These are phyloP conservation scores for Colletotrichum acutatum DNA, from an alignment of 2,329 filamentous ascomycete genomes.

Conservation along the genomic window DNA sequence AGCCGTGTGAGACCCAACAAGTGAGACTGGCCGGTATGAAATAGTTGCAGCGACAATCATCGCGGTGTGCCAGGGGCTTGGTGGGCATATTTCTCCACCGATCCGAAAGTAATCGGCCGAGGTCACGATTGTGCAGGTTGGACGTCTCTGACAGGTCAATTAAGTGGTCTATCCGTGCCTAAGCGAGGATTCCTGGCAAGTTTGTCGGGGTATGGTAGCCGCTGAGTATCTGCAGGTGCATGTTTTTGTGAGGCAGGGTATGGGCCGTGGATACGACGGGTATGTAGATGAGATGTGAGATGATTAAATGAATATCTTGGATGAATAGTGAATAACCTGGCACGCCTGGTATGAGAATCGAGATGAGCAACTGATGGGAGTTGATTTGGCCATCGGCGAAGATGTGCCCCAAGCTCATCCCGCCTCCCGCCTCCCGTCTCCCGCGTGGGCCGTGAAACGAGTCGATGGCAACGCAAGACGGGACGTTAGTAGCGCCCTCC, in stretches of 20 bases:
- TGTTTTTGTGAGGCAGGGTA: background rate
- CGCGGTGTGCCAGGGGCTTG: background rate
- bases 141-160: background rate
- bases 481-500: conserved; percentile 5
- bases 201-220: conserved; percentile 12
- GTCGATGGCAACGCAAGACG: conserved; percentile 7
- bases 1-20: background rate
- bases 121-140: background rate
- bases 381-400: background rate
- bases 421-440: background rate
- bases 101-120: conserved; percentile 18
- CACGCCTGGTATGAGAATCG: background rate
- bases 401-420: background rate
- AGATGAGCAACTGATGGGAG: background rate
- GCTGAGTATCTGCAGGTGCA: background rate
- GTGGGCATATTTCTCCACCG: conserved; percentile 8
- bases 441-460: conserved; percentile 2
- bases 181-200: conserved; percentile 8
- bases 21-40: background rate
- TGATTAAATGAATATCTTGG: background rate
- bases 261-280: background rate
- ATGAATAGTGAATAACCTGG: background rate
- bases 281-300: background rate
- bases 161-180: background rate
- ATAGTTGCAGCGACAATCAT: background rate